Evolutionary conservation across 306 rosid species (phyloP).

Genomic region (Sphenostylis stenocarpa): DNA sequence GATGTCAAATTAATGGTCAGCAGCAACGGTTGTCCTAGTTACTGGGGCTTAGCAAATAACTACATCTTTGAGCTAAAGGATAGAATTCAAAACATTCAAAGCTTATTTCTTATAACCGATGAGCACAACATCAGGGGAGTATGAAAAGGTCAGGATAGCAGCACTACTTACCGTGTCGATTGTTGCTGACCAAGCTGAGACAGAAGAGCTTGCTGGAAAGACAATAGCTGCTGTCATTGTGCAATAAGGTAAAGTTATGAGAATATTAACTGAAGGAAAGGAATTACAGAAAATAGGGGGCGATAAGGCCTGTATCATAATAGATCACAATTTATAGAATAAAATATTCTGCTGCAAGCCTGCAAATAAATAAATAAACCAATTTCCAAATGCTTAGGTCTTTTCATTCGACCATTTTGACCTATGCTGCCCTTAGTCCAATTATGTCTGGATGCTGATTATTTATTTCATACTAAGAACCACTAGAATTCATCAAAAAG

Average conservation of each 20-base stretch:
- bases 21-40: background rate
- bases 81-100: background rate
- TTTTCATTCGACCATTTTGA: slow-evolving; percentile 11
- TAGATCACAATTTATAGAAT: background rate
- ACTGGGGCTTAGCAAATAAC: background rate
- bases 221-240: slow-evolving; percentile 56
- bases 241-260: background rate
- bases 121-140: background rate
- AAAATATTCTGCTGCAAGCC: background rate
- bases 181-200: slow-evolving; percentile 63
- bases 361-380: background rate
- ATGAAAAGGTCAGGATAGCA: slow-evolving; percentile 11
- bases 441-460: background rate
- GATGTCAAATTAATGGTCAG: background rate
- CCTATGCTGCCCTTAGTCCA: background rate
- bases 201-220: slow-evolving; percentile 66
- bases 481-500: background rate
- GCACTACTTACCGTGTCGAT: slow-evolving; percentile 63
- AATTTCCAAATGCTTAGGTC: background rate
- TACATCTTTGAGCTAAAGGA: background rate
- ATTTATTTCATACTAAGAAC: slow-evolving; percentile 28
- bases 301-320: slow-evolving; percentile 2
- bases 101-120: background rate
- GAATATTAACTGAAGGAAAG: slow-evolving; percentile 12
- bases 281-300: slow-evolving; percentile 9